Evolutionary conservation across 2,329 filamentous ascomycete genomes (phyloP).

Genomic region (Mycosphaerella sp.): DNA sequence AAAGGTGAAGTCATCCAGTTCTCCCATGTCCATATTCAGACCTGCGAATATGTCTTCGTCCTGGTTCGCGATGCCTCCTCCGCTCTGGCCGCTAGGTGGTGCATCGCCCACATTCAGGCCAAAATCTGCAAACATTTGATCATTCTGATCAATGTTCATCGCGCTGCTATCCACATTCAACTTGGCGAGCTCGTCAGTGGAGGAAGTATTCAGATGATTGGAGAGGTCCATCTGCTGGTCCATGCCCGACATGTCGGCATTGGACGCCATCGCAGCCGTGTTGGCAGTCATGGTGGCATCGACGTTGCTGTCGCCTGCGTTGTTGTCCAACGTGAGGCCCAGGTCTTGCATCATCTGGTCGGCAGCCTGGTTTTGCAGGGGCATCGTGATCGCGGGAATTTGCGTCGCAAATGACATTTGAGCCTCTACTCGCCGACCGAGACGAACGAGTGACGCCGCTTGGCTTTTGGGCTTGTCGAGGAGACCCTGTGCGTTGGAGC

Average conservation of each 20-base stretch:
- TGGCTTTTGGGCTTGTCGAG: constrained; percentile 54
- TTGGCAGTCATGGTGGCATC: constrained; percentile 15
- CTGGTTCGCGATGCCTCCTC: constrained; percentile 26
- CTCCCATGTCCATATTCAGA: constrained; percentile 35
- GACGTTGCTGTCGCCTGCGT: constrained; percentile 10
- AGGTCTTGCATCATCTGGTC: constrained; percentile 35
- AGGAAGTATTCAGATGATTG: constrained; percentile 10
- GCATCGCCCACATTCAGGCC: constrained; percentile 15
- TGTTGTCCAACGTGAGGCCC: constrained; percentile 25
- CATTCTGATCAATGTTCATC: constrained; percentile 25
- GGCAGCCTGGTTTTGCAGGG: constrained; percentile 22
- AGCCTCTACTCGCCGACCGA: constrained; percentile 30
- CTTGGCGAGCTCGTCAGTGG: constrained; percentile 23
- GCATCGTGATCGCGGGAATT: constrained; percentile 36
- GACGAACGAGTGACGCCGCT: constrained; percentile 41
- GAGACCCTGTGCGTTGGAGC: constrained; percentile 47
- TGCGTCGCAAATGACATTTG: constrained; percentile 55
- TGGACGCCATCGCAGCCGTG: constrained; percentile 2
- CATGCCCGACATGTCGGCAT: constrained; percentile 20
- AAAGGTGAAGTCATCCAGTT: constrained; percentile 32
- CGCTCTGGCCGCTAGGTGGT: constrained; percentile 25
- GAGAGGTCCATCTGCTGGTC: constrained; percentile 16
- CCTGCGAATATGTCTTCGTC: constrained; percentile 41
- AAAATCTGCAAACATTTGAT: constrained; percentile 12
- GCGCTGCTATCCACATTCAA: constrained; percentile 17